Percentiles rank a stretch among this genome's conserved stretches.
phyloP scores from a whole-genome alignment of 2,329 filamentous ascomycete genomes.

The Colletotrichum destructivum region DNA sequence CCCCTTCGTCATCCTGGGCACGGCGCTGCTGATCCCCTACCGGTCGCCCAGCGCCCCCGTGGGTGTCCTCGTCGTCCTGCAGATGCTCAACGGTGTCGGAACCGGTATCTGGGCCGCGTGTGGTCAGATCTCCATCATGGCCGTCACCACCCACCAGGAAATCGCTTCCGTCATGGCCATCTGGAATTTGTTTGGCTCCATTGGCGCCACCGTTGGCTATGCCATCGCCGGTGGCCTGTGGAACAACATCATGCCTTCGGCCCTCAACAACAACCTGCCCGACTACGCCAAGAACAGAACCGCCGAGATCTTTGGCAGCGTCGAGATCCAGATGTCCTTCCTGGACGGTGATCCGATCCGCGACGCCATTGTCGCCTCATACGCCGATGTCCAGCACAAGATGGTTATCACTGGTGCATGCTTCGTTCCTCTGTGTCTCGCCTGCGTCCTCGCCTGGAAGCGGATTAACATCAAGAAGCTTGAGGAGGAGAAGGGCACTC shows the following conservation, averaged over 20 bases:
- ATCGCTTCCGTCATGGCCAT: constrained; percentile 54
- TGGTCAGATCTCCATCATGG: constrained; percentile 55
- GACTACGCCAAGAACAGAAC: constrained; percentile 50
- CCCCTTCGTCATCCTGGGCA: constrained; percentile 50
- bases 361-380: constrained; percentile 61
- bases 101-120: constrained; percentile 52
- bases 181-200: constrained; percentile 49
- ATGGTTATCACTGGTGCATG: constrained; percentile 55
- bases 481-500: constrained; percentile 51
- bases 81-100: constrained; percentile 57
- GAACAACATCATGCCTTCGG: constrained; percentile 54
- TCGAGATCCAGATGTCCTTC: constrained; percentile 56
- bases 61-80: constrained; percentile 56
- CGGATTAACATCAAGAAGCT: constrained; percentile 58
- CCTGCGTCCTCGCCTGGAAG: constrained; percentile 55
- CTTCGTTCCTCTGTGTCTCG: constrained; percentile 54
- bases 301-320: constrained; percentile 59
- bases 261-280: constrained; percentile 57
- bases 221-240: constrained; percentile 53
- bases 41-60: constrained; percentile 49
- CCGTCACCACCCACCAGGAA: constrained; percentile 51
- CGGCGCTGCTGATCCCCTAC: constrained; percentile 54
- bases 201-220: constrained; percentile 53
- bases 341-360: constrained; percentile 57
- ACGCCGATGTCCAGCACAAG: constrained; percentile 61